Percentiles rank a stretch among this genome's conserved stretches.
Conservation (phyloP, 352 stramenopile species). For the Phytophthora quininea region DNA sequence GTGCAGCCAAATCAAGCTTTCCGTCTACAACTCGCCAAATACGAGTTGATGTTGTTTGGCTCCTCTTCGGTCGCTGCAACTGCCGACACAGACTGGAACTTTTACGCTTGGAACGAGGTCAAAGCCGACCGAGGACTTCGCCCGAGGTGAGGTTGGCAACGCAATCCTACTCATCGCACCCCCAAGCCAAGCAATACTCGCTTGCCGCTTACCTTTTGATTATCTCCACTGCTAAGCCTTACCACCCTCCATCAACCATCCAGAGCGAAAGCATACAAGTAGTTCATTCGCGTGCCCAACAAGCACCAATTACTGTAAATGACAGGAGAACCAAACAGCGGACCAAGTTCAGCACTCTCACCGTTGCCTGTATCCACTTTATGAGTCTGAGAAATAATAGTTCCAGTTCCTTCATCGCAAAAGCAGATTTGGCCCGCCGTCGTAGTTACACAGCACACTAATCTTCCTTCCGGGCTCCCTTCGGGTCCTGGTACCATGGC, state of each 20-base stretch:
- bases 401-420: slow-evolving; percentile 46
- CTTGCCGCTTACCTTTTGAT: no score
- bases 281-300: slow-evolving; percentile 55
- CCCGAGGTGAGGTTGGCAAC: background rate
- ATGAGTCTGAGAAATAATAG: slow-evolving; percentile 26
- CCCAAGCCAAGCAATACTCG: background rate
- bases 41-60: slow-evolving; percentile 63
- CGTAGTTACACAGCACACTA: slow-evolving; percentile 54
- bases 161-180: background rate
- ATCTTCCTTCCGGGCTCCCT: background rate
- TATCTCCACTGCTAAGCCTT: no score
- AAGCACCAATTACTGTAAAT: slow-evolving; percentile 50
- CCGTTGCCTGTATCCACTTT: background rate
- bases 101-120: slow-evolving; percentile 75
- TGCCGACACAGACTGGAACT: slow-evolving; percentile 72
- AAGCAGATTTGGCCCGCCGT: slow-evolving; percentile 46
- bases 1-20: slow-evolving; percentile 69
- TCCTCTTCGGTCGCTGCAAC: slow-evolving; percentile 59
- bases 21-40: slow-evolving; percentile 73
- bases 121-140: slow-evolving; percentile 33
- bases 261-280: slow-evolving; percentile 44
- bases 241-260: background rate
- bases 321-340: slow-evolving; percentile 66
- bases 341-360: slow-evolving; percentile 28
- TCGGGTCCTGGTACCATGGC: background rate